Evolutionary conservation across 768 basidiomycete species (phyloP), one percentile per base, ranked within the genome.

Genomic region (Pulveroboletus sp.): DNA sequence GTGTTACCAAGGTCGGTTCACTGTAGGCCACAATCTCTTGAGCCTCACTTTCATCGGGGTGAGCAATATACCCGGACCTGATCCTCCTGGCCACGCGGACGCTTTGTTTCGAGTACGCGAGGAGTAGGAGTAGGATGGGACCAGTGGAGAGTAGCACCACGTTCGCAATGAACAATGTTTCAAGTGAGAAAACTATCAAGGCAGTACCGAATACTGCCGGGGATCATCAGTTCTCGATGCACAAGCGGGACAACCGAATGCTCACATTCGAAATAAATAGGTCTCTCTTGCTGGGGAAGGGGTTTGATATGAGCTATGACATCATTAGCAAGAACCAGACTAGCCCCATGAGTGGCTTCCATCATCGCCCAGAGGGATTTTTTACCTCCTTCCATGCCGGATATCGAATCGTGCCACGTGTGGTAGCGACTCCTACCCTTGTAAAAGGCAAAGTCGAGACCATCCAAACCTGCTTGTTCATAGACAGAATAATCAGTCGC

Each of bases 371-470:
- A 92, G 8, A 93, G 69, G 8, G 84, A 70, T 32, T 70, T 75
- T 56, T 75, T 72, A 11, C 75, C 72, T 0, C 82, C 83, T 3
- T 71, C 62, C 28, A 75, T 81, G 44, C 77, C 78, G 7, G 83
- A 72, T 39, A 90, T 74, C 1, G 81, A 75, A 59, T 92, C 89
- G 37, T 79, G 79, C 59, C 76, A 77, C 0, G 89, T 91, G 63
- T 93, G 90, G 56, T 92, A 92, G 53, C 74, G 76, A 52, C 84
- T 82, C 38, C 89, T 75, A 1, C 81, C 80, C 51, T 75, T 77
- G 66, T 90, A 92, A 61, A 90, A 92, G 1, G 89, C 86, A 30
- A 91, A 68, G 57, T 92, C 89, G 5, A 89, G 72, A 4, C 89
- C 89, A 39, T 80, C 67, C 77, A 89, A 76, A 0, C 77, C 79